Evolutionary conservation across 345 rosid genomes (phyloP).

Genomic region (Arabidopsis suecica): DNA sequence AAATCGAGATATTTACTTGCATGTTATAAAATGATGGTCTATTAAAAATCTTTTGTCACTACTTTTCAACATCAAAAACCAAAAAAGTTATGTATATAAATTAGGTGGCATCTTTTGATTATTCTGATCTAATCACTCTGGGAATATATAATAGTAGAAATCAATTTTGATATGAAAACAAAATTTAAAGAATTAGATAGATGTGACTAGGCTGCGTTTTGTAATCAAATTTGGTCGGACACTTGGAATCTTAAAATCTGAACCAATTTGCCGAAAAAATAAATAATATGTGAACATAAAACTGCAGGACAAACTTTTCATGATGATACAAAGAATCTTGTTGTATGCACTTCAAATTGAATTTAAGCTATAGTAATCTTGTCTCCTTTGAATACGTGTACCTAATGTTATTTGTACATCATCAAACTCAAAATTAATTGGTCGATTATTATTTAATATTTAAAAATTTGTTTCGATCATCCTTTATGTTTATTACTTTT

Average conservation of each 20-base stretch:
- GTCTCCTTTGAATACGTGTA: conserved; percentile 35
- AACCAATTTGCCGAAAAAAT: conserved; percentile 3
- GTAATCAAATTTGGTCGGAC: conserved; percentile 32
- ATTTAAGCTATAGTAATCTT: conserved; percentile 11
- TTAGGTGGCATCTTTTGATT: conserved; percentile 35
- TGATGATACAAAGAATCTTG: conserved; percentile 27
- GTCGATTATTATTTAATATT: background rate
- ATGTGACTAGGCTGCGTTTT: conserved; percentile 39
- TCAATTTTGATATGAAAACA: conserved; percentile 8
- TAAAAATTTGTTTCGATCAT: background rate
- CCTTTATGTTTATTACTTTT: background rate
- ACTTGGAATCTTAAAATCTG: conserved; percentile 26
- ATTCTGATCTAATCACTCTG: conserved; percentile 32
- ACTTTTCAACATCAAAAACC: conserved; percentile 4
- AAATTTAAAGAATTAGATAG: conserved; percentile 36
- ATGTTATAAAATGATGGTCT: conserved; percentile 19
- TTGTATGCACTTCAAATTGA: conserved; percentile 32
- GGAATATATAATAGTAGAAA: conserved; percentile 19
- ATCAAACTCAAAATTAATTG: background rate
- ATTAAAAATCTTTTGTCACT: background rate
- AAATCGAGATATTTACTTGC: conserved; percentile 23
- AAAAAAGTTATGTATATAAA: background rate
- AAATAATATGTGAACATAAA: conserved; percentile 39
- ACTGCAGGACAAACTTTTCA: conserved; percentile 21
- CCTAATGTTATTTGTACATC: background rate